Conservation (phyloP, 2,329 filamentous ascomycete genomes). For the Waltergamsia citrina region DNA sequence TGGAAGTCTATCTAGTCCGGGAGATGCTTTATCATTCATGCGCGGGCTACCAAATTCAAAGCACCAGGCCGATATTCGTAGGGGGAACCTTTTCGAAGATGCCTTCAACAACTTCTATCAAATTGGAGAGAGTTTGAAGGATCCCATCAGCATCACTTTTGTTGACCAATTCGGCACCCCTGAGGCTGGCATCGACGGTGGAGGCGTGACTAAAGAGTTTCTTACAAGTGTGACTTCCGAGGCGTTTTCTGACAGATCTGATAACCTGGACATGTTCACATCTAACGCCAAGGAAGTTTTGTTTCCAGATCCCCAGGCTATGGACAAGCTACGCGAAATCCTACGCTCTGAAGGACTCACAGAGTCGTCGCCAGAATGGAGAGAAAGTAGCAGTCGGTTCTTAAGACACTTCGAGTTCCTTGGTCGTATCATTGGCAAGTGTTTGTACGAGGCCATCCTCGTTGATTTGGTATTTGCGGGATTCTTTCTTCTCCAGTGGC, state of each 20-base stretch:
- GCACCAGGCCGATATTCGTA: slow-evolving; percentile 71
- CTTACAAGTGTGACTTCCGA: slow-evolving; percentile 80
- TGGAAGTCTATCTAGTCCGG: slow-evolving; percentile 4
- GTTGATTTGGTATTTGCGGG: slow-evolving; percentile 88
- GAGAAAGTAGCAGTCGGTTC: slow-evolving; percentile 46
- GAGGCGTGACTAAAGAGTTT: slow-evolving; percentile 96
- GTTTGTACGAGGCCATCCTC: slow-evolving; percentile 92
- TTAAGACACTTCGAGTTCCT: slow-evolving; percentile 81
- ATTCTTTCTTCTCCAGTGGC: slow-evolving; percentile 96
- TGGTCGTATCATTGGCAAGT: slow-evolving; percentile 89
- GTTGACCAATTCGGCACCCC: slow-evolving; percentile 79
- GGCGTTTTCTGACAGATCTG: slow-evolving; percentile 57
- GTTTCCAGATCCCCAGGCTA: slow-evolving; percentile 74
- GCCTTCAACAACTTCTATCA: slow-evolving; percentile 76
- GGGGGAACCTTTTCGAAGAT: slow-evolving; percentile 75
- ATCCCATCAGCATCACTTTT: slow-evolving; percentile 94
- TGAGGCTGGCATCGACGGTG: slow-evolving; percentile 93
- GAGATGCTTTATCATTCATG: too few relatives aligned
- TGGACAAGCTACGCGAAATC: slow-evolving; percentile 58
- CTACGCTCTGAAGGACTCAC: slow-evolving; percentile 40
- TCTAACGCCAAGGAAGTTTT: slow-evolving; percentile 80
- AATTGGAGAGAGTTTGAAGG: slow-evolving; percentile 76
- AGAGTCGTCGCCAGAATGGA: slow-evolving; percentile 48
- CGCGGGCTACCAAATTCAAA: slow-evolving; percentile 20
- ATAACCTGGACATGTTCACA: slow-evolving; percentile 52